phyloP scores from a whole-genome alignment of 148 eudicot species.

The Diospyros kaki region DNA sequence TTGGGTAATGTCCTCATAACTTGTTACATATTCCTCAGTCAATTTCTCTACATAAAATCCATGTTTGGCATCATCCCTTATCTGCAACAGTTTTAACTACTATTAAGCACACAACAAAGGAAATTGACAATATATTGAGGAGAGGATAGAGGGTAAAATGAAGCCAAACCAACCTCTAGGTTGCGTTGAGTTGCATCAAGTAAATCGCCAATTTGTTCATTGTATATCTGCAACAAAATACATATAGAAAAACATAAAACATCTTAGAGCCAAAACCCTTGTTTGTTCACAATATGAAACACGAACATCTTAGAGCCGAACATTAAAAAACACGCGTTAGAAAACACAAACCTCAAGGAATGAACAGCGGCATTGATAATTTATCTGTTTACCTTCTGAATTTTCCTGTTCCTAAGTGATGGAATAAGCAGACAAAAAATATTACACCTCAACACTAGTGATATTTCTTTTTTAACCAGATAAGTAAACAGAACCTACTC shows the following conservation, averaged over 20 bases:
- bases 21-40: conserved; percentile 87
- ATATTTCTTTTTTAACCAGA: background rate
- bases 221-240: conserved; percentile 48
- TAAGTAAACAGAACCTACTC: conserved; percentile 38
- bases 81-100: conserved; percentile 35
- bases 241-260: background rate
- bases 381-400: conserved; percentile 59
- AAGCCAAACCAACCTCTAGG: conserved; percentile 50
- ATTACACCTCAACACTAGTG: background rate
- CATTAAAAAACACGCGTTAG: background rate
- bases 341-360: conserved; percentile 75
- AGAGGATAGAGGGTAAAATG: background rate
- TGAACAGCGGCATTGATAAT: conserved; percentile 90
- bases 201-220: conserved; percentile 86
- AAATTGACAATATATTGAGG: background rate
- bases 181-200: conserved; percentile 82
- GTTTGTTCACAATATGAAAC: background rate
- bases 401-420: conserved; percentile 51
- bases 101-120: conserved; percentile 9
- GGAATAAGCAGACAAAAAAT: conserved; percentile 7
- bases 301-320: background rate
- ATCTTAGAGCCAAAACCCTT: background rate
- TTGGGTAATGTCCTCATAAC: conserved; percentile 85
- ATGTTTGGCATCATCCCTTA: conserved; percentile 77
- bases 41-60: conserved; percentile 83